Conservation (phyloP, 2,329 filamentous ascomycete genomes). For the Thermomyces lanuginosus region DNA sequence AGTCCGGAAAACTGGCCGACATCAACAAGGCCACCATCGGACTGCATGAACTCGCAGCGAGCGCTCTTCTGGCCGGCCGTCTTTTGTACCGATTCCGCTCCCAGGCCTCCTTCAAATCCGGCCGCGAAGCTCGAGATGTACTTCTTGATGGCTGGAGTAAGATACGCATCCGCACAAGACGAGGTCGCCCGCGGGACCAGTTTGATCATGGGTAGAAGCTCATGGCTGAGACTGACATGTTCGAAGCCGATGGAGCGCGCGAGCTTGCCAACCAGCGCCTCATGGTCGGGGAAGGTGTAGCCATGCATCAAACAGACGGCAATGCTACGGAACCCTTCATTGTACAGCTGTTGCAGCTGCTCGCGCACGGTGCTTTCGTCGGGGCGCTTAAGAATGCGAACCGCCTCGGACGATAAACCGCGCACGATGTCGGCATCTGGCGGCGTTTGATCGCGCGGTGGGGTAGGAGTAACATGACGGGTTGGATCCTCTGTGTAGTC, state of each 20-base stretch:
- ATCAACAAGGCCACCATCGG: slow-evolving; percentile 50
- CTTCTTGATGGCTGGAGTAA: slow-evolving; percentile 62
- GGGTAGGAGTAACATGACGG: slow-evolving; percentile 38
- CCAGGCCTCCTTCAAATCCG: slow-evolving; percentile 67
- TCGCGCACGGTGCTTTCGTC: slow-evolving; percentile 35
- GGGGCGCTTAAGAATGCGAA: slow-evolving; percentile 51
- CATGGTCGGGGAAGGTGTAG: slow-evolving; percentile 80
- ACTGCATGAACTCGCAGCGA: slow-evolving; percentile 89
- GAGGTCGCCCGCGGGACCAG: slow-evolving; percentile 59
- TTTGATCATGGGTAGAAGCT: slow-evolving; percentile 81
- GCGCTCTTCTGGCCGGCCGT: slow-evolving; percentile 50
- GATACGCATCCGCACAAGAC: slow-evolving; percentile 63
- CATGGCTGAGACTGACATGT: slow-evolving; percentile 66
- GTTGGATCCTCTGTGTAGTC: slow-evolving; percentile 80
- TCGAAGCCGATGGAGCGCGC: slow-evolving; percentile 67
- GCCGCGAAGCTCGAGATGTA: slow-evolving; percentile 63
- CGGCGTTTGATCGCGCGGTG: slow-evolving; percentile 21
- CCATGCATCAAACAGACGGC: slow-evolving; percentile 85
- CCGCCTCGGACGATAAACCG: slow-evolving; percentile 57
- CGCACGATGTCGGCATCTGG: slow-evolving; percentile 43
- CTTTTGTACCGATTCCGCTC: slow-evolving; percentile 55
- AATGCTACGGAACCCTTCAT: slow-evolving; percentile 59
- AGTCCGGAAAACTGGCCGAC: slow-evolving; percentile 54
- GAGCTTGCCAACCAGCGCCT: slow-evolving; percentile 57
- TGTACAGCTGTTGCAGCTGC: slow-evolving; percentile 51